phyloP scores from a whole-genome alignment of 208 protist genomes.

The Crithidia fasciculata region DNA sequence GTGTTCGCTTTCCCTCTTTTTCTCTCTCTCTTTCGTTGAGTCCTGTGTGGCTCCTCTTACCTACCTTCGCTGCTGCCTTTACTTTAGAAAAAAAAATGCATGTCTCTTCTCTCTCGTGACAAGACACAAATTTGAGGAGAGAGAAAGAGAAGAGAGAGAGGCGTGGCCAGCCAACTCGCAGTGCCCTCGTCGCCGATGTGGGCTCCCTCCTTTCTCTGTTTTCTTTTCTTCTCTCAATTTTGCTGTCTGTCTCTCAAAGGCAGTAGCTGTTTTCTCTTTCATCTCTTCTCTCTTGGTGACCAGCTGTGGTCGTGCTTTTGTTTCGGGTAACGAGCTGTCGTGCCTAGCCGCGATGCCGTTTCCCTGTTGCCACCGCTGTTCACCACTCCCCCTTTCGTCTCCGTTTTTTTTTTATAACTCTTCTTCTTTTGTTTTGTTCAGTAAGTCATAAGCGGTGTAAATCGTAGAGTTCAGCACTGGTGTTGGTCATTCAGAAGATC shows the following conservation, averaged over 20 bases:
- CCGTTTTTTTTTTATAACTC: constrained; percentile 4
- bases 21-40: neutral
- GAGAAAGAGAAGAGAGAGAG: too few relatives aligned
- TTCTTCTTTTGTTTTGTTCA: too few relatives aligned
- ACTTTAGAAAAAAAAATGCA: too few relatives aligned
- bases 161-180: too few relatives aligned
- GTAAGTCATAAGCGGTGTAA: too few relatives aligned
- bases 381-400: constrained; percentile 1
- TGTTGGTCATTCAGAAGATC: too few relatives aligned
- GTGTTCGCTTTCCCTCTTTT: constrained; percentile 2
- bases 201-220: constrained; percentile 2
- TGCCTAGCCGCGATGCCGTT: neutral
- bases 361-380: neutral
- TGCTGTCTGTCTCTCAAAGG: neutral
- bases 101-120: too few relatives aligned
- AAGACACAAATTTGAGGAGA: too few relatives aligned
- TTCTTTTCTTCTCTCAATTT: constrained; percentile 22
- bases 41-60: neutral
- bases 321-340: neutral
- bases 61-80: neutral
- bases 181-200: too few relatives aligned
- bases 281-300: neutral
- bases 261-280: neutral
- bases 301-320: neutral
- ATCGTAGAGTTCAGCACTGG: too few relatives aligned